Evolutionary conservation across 208 protist genomes (phyloP).

Genomic region (Willaertia magna): DNA sequence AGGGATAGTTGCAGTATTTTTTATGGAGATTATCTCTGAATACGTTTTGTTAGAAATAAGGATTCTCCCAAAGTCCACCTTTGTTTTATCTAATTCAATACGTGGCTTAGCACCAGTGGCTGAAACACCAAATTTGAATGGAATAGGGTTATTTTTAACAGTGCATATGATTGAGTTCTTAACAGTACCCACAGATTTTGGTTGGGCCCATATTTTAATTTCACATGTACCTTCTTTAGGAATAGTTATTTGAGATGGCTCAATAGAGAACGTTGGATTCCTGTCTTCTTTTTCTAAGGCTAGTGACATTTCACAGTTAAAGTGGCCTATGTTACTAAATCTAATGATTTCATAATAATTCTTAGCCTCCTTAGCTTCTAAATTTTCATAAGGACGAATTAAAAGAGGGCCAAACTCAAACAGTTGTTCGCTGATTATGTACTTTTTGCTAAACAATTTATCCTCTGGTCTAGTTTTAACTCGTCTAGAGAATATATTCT

Average conservation of each 20-base stretch:
- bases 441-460: conserved; percentile 24
- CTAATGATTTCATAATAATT: conserved; percentile 47
- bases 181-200: conserved; percentile 60
- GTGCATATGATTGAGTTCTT: conserved; percentile 60
- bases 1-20: conserved; percentile 59
- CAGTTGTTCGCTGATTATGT: conserved; percentile 37
- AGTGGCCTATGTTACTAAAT: conserved; percentile 70
- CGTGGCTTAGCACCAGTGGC: conserved; percentile 63
- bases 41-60: conserved; percentile 42
- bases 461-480: conserved; percentile 19
- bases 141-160: conserved; percentile 74
- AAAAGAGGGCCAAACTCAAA: conserved; percentile 89
- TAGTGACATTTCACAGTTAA: conserved; percentile 51
- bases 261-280: conserved; percentile 62
- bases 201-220: conserved; percentile 58
- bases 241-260: conserved; percentile 54
- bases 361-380: neutral
- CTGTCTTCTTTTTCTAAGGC: conserved; percentile 62
- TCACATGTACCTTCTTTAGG: conserved; percentile 50
- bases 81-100: conserved; percentile 31
- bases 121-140: conserved; percentile 57
- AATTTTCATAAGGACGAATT: conserved; percentile 28
- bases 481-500: conserved; percentile 53
- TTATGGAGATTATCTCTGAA: conserved; percentile 39
- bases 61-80: conserved; percentile 58